phyloP scores from a whole-genome alignment of 441 rosid genomes.

The Eruca vesicaria region DNA sequence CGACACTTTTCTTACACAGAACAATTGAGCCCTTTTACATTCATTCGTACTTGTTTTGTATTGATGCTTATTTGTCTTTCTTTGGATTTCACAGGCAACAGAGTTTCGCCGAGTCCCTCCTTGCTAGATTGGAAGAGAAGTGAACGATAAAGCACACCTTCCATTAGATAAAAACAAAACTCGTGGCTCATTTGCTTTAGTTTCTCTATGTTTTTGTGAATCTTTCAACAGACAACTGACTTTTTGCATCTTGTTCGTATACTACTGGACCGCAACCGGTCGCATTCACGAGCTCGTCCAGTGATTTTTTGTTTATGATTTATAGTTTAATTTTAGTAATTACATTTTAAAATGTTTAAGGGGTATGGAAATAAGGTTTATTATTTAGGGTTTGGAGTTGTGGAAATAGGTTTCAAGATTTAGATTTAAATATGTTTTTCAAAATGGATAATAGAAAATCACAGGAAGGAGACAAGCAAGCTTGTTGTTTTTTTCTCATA shows the following conservation, averaged over 20 bases:
- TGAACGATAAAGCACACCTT: constrained; percentile 32
- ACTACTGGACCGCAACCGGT: not conserved
- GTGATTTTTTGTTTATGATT: too few species aligned
- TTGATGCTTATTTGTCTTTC: constrained; percentile 16
- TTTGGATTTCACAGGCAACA: constrained; percentile 67
- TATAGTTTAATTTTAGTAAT: too few species aligned
- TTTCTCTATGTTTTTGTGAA: constrained; percentile 5
- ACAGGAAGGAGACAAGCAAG: too few species aligned
- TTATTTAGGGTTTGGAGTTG: too few species aligned
- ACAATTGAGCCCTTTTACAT: too few species aligned
- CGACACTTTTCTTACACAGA: too few species aligned
- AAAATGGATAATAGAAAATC: too few species aligned
- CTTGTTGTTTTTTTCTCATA: too few species aligned
- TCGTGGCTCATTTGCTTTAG: constrained; percentile 2
- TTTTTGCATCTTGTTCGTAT: constrained; percentile 1
- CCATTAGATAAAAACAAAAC: not conserved
- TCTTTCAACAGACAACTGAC: constrained; percentile 5
- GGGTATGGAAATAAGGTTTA: too few species aligned
- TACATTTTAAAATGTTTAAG: too few species aligned
- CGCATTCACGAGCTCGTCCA: not conserved
- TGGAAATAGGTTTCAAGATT: too few species aligned
- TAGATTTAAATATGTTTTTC: too few species aligned
- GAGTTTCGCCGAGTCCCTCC: constrained; percentile 80
- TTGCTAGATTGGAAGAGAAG: constrained; percentile 68
- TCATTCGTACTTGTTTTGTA: not conserved